Conservation (phyloP, 805 yeast species). For the Saccharomycopsis babjevae region DNA sequence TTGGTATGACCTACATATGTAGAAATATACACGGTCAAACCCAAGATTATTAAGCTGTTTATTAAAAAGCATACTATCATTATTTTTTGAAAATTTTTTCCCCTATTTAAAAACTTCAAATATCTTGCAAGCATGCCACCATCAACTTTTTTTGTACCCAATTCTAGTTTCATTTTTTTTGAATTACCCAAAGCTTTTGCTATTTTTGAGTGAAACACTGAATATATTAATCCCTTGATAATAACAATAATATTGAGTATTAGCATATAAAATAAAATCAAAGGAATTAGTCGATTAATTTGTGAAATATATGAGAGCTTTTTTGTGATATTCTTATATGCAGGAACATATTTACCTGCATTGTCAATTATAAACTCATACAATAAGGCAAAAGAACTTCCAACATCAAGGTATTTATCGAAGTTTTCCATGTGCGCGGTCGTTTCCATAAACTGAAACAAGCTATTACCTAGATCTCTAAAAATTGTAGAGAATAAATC, state of each 20-base stretch:
- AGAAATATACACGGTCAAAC: slow-evolving; percentile 1
- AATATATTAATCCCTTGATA: background rate
- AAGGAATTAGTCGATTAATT: background rate
- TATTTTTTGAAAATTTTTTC: background rate
- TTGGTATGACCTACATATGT: slow-evolving; percentile 3
- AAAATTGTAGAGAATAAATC: slow-evolving; percentile 28
- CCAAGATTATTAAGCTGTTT: slow-evolving; percentile 12
- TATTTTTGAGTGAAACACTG: background rate
- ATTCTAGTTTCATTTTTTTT: background rate
- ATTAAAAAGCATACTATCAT: slow-evolving; percentile 8
- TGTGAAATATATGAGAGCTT: background rate
- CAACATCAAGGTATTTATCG: background rate
- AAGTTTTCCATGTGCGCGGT: background rate
- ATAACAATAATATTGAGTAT: background rate
- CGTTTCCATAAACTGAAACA: slow-evolving; percentile 21
- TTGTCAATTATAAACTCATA: background rate
- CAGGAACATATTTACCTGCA: background rate
- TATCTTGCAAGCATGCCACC: background rate
- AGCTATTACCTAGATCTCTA: slow-evolving; percentile 28
- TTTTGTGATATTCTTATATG: background rate
- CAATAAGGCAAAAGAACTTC: background rate
- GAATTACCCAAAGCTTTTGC: background rate
- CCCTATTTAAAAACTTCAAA: background rate
- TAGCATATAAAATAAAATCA: background rate
- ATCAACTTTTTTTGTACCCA: background rate